Conservation (phyloP, 83 land plant genomes). For the Thuja plicata region DNA sequence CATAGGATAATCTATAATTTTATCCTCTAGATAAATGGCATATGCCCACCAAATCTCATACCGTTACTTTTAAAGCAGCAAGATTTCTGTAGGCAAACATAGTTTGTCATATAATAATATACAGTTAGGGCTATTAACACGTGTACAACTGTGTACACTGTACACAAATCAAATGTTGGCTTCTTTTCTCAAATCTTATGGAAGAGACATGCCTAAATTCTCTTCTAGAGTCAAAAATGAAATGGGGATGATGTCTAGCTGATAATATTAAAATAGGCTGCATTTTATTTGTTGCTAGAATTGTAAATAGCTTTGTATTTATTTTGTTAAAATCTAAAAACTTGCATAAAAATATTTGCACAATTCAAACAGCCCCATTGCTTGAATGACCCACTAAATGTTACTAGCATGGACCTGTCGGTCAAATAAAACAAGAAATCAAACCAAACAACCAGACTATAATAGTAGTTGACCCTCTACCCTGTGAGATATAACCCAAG, state of each 20-base stretch:
- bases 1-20: not conserved
- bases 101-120: not conserved
- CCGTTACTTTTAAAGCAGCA: not conserved
- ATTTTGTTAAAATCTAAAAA: not conserved
- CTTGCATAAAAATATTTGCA: not conserved
- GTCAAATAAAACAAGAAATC: not conserved
- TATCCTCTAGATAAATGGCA: no score
- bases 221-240: not conserved
- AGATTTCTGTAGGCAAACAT: not conserved
- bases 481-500: not conserved
- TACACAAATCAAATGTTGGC: not conserved
- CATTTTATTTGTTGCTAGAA: not conserved
- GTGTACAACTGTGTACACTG: not conserved
- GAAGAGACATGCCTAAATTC: not conserved
- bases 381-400: not conserved
- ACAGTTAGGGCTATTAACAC: not conserved
- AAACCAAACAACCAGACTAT: not conserved
- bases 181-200: not conserved
- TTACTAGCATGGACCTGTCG: not conserved
- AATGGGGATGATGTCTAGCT: not conserved
- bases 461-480: not conserved
- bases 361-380: not conserved
- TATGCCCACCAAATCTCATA: not conserved
- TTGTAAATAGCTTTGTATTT: not conserved
- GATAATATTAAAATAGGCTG: not conserved